Conservation (phyloP, 768 basidiomycete species). For the Plicaturopsis crispa region DNA sequence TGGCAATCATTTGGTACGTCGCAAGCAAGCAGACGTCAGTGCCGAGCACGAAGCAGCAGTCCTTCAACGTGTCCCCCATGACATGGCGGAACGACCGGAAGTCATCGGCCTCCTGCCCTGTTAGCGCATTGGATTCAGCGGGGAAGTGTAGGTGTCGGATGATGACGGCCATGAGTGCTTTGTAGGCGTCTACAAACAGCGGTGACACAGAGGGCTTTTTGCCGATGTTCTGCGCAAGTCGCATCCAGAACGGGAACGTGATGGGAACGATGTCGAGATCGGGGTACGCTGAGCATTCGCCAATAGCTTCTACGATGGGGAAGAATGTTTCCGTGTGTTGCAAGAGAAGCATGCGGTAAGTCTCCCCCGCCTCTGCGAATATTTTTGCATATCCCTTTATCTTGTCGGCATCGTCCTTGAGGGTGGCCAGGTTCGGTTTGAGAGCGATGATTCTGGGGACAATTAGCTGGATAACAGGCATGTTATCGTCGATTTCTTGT, state of each 20-base stretch:
- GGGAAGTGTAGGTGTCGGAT: slow-evolving; percentile 92
- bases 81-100: slow-evolving; percentile 95
- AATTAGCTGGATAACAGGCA: slow-evolving; percentile 80
- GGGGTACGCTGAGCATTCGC: slow-evolving; percentile 83
- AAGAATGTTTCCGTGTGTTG: slow-evolving; percentile 90
- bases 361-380: slow-evolving; percentile 96
- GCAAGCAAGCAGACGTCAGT: slow-evolving; percentile 76
- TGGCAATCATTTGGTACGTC: slow-evolving; percentile 73
- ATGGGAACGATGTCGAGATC: slow-evolving; percentile 96
- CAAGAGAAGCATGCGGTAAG: slow-evolving; percentile 81
- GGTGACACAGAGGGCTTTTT: slow-evolving; percentile 67
- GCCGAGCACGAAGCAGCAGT: slow-evolving; percentile 92
- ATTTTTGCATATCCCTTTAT: slow-evolving; percentile 87
- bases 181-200: slow-evolving; percentile 80
- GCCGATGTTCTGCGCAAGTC: slow-evolving; percentile 82
- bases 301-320: slow-evolving; percentile 92
- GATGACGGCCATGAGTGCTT: slow-evolving; percentile 75
- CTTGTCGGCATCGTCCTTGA: slow-evolving; percentile 76
- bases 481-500: slow-evolving; percentile 93
- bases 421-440: slow-evolving; percentile 48
- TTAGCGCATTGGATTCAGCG: slow-evolving; percentile 51
- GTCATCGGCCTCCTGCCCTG: slow-evolving; percentile 83
- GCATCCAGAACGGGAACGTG: slow-evolving; percentile 99
- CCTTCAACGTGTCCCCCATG: slow-evolving; percentile 98
- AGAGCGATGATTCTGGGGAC: slow-evolving; percentile 81